A percentile compares a stretch with the other conserved stretches of the same genome.
Conservation (phyloP, 2,329 filamentous ascomycete genomes). For the Rachicladosporium sp. region DNA sequence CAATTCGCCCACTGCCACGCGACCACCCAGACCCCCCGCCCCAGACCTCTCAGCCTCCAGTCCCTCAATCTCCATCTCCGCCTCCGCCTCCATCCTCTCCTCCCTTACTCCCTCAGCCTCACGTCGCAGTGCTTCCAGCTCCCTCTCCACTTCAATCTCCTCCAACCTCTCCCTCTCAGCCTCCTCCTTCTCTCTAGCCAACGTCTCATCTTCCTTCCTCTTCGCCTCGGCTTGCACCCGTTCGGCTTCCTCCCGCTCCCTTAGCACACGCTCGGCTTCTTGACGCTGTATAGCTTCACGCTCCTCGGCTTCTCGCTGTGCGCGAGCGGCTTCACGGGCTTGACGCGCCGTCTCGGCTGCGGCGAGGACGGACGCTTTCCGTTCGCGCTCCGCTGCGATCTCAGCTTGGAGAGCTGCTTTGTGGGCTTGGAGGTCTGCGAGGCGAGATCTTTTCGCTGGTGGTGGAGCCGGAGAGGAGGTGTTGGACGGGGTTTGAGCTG, state of each 20-base stretch:
- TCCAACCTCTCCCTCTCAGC: constrained; percentile 1
- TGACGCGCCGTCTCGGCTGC: too few species aligned
- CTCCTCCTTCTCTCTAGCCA: constrained; percentile 1
- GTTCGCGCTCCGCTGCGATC: constrained; percentile 7
- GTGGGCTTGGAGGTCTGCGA: constrained; percentile 1
- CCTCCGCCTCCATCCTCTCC: constrained; percentile 3
- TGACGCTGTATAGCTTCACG: constrained; percentile 2
- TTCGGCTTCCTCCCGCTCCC: constrained; percentile 2
- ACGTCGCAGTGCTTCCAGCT: constrained; percentile 2
- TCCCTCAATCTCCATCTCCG: too few species aligned
- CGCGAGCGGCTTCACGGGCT: neutral
- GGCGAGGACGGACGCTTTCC: neutral
- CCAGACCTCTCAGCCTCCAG: too few species aligned
- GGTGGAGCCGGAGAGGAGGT: too few species aligned
- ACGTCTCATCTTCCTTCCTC: constrained; percentile 6
- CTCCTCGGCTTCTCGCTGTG: constrained; percentile 6
- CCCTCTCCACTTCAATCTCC: neutral
- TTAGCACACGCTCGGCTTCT: neutral
- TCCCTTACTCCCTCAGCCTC: constrained; percentile 11
- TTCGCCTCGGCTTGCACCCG: constrained; percentile 1
- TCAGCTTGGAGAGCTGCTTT: constrained; percentile 2
- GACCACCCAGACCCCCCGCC: too few species aligned
- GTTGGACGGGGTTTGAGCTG: too few species aligned
- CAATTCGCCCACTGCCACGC: too few species aligned
- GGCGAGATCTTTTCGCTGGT: neutral